Conservation (phyloP, 371 early-diverging fungal genomes). For the Dipsacomyces acuminosporus region DNA sequence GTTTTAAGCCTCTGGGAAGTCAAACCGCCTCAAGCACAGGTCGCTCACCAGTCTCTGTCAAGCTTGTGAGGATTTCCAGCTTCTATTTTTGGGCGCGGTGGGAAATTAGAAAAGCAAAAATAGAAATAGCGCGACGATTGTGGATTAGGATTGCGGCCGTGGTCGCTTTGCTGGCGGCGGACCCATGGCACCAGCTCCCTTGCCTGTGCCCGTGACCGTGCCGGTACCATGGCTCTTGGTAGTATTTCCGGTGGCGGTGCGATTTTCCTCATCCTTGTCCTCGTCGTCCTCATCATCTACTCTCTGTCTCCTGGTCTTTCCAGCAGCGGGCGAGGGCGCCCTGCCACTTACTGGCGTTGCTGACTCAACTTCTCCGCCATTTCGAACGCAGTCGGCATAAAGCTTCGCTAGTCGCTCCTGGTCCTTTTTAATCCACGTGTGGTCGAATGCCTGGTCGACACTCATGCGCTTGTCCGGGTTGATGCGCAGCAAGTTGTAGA, state of each 20-base stretch:
- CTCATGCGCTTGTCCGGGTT: slow-evolving; percentile 42
- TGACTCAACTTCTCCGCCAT: slow-evolving; percentile 1
- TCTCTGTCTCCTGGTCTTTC: slow-evolving; percentile 1
- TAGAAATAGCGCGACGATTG: background rate
- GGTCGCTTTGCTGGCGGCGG: slow-evolving; percentile 37
- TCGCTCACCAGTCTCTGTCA: too few relatives aligned
- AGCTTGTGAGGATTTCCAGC: too few relatives aligned
- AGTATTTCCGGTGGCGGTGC: background rate
- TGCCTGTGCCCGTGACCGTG: too few relatives aligned
- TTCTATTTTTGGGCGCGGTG: too few relatives aligned
- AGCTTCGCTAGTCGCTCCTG: slow-evolving; percentile 21
- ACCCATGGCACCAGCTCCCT: slow-evolving; percentile 25
- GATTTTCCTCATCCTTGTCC: background rate
- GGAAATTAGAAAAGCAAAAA: too few relatives aligned
- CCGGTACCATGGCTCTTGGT: background rate
- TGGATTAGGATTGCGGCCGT: slow-evolving; percentile 8
- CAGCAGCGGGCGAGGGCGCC: slow-evolving; percentile 8
- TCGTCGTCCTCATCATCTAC: slow-evolving; percentile 1
- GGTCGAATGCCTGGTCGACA: slow-evolving; percentile 35
- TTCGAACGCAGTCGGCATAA: slow-evolving; percentile 13
- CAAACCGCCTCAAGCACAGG: too few relatives aligned
- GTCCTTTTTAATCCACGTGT: slow-evolving; percentile 41
- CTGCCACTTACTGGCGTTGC: slow-evolving; percentile 7
- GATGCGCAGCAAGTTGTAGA: slow-evolving; percentile 21
- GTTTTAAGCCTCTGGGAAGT: too few relatives aligned